phyloP scores from a whole-genome alignment of 768 basidiomycete genomes.

The Boletus tylopilopsis region DNA sequence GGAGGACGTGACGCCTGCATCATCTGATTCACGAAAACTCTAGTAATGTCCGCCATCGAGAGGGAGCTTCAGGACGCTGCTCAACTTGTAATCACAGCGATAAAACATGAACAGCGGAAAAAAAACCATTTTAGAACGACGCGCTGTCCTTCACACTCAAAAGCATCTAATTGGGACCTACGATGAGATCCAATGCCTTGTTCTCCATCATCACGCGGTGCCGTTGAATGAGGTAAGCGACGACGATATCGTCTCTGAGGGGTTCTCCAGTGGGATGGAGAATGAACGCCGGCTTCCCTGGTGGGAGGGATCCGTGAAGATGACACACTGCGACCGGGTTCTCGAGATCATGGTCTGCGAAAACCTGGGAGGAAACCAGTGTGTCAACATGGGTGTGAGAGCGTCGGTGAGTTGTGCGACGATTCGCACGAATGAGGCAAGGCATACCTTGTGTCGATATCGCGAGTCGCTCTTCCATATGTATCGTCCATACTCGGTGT shows the following conservation, averaged over 20 bases:
- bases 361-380: conserved; percentile 13
- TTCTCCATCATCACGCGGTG: conserved; percentile 23
- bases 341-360: conserved; percentile 22
- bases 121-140: neutral
- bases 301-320: conserved; percentile 6
- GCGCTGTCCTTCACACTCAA: neutral
- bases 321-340: conserved; percentile 22
- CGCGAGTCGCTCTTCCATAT: conserved; percentile 26
- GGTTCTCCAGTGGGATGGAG: conserved; percentile 23
- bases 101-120: neutral
- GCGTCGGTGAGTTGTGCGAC: neutral
- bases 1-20: too few species aligned
- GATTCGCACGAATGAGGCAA: neutral
- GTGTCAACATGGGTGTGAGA: neutral
- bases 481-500: conserved; percentile 22
- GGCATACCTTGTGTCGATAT: conserved; percentile 21
- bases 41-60: too few species aligned
- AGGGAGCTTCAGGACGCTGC: too few species aligned
- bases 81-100: too few species aligned
- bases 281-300: conserved; percentile 17
- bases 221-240: conserved; percentile 28
- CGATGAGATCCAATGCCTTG: conserved; percentile 25
- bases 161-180: conserved; percentile 12
- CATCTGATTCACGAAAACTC: too few species aligned
- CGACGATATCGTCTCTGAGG: conserved; percentile 28